Conservation (phyloP, 2,329 filamentous ascomycete species). For the Colletotrichum incanum region DNA sequence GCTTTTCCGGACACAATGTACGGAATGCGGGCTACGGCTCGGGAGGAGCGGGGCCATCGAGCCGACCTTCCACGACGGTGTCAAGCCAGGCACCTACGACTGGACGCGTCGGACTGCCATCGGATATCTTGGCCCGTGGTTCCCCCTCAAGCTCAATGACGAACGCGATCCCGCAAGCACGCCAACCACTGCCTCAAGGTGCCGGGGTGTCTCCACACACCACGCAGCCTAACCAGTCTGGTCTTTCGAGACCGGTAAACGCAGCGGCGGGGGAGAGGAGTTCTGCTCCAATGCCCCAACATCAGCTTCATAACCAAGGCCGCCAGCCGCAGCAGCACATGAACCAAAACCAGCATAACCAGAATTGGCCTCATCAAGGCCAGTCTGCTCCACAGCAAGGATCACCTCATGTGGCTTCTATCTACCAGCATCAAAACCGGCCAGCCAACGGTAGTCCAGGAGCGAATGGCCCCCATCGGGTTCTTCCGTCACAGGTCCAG, state of each 20-base stretch:
- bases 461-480: background rate
- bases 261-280: background rate
- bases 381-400: conserved; percentile 9
- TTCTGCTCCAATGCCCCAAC: conserved; percentile 26
- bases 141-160: background rate
- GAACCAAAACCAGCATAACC: conserved; percentile 17
- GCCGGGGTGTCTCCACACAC: background rate
- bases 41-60: background rate
- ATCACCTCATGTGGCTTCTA: conserved; percentile 12
- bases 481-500: conserved; percentile 29
- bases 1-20: background rate
- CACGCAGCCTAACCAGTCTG: conserved; percentile 5
- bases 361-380: conserved; percentile 19
- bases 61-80: background rate
- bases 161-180: background rate
- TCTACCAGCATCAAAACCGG: conserved; percentile 10
- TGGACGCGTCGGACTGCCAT: background rate
- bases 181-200: background rate
- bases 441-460: background rate
- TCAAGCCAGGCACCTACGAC: background rate
- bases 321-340: conserved; percentile 6
- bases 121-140: background rate
- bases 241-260: background rate
- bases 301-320: background rate
- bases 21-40: background rate